Percentiles rank a stretch among this genome's conserved stretches.
phyloP scores from a whole-genome alignment of 1,284 basidiomycete species.

The Schizophyllum commune region DNA sequence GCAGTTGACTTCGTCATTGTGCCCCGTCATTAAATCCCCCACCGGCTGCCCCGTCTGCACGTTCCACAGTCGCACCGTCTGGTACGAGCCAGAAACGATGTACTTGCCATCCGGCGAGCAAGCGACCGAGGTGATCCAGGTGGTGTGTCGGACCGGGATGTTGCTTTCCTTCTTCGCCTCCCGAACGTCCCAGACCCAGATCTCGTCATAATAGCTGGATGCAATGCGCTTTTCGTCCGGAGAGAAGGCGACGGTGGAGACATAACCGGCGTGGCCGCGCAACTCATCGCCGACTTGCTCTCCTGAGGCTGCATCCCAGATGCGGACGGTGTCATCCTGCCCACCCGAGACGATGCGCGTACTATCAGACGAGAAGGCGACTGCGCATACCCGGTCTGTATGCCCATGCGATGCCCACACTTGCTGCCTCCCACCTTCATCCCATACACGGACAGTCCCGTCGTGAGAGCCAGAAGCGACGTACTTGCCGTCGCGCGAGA shows the following conservation, averaged over 20 bases:
- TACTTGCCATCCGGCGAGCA: slow-evolving; percentile 9
- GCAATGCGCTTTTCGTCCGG: slow-evolving; percentile 13
- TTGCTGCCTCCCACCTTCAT: background rate
- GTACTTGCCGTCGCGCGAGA: too few species aligned
- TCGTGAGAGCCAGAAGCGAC: too few species aligned
- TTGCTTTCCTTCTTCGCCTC: background rate
- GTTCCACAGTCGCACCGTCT: slow-evolving; percentile 8
- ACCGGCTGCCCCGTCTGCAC: slow-evolving; percentile 2
- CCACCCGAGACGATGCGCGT: background rate
- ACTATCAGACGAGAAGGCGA: background rate
- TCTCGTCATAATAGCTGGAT: slow-evolving; percentile 10
- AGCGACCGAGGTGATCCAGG: slow-evolving; percentile 4
- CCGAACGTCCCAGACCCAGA: slow-evolving; percentile 14
- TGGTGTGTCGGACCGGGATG: background rate
- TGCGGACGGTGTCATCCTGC: background rate
- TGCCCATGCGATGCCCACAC: background rate
- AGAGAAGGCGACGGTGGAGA: slow-evolving; percentile 10
- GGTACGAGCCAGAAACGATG: slow-evolving; percentile 5
- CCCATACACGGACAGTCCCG: background rate
- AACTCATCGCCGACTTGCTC: background rate
- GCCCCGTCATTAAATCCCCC: slow-evolving; percentile 1
- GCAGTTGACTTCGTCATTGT: slow-evolving; percentile 1
- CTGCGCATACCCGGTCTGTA: background rate
- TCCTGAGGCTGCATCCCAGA: background rate
- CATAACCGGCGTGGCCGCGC: background rate